Base-by-base conservation (phyloP, 352 stramenopile species). In the Globisporangium radiosum region DNA sequence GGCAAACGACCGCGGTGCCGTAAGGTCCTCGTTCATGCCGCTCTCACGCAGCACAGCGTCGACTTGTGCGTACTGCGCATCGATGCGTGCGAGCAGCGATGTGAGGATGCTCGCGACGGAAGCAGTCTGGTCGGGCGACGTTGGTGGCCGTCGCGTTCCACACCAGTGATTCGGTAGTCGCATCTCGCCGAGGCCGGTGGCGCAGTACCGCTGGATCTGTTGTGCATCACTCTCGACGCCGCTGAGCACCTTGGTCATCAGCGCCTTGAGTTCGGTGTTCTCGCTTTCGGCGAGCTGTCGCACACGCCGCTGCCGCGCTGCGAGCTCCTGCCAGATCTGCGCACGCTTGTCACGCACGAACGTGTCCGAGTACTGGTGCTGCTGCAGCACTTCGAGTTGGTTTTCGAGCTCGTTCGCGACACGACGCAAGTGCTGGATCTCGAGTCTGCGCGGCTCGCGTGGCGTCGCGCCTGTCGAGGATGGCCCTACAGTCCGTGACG, bases 281-380 rank as follows among this genome's bases (percentile, higher is more conserved):
- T 61, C 56, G 8, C 6, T 6, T 17, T 61, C 56, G 5, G 56
- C 17, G 47, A 39, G 47, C 37, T 47, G 36, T 19, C 56, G 56
- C 38, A 50, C 48, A 4, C 8, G 37, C 2, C 40, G 39, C 47
- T 61, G 56, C n/a, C 47, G 56, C 56, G 15, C 14, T 8, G 56
- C 56, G n/a, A 61, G 37, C n/a, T 47, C 36, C 47, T 55, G 56
- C 56, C 56, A 61, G 9, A 53, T 55, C 37, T 47, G 56, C 37
- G 53, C 37, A 36, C 47, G 44, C 47, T 54, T 61, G 47, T 54
- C 48, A 7, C 37, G 37, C 56, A 48, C 47, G 10, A 55, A 39
- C 47, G 39, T 37, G 11, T 43, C 14, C 2, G 56, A 53, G 47
- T 39, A 43, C n/a, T 36, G 17, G 42, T 54, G 43, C 17, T 63